Percentiles rank a stretch among this genome's conserved stretches.
Conservation (phyloP, 1,139 yeast species). For the Pneumocystis oryctolagi region DNA sequence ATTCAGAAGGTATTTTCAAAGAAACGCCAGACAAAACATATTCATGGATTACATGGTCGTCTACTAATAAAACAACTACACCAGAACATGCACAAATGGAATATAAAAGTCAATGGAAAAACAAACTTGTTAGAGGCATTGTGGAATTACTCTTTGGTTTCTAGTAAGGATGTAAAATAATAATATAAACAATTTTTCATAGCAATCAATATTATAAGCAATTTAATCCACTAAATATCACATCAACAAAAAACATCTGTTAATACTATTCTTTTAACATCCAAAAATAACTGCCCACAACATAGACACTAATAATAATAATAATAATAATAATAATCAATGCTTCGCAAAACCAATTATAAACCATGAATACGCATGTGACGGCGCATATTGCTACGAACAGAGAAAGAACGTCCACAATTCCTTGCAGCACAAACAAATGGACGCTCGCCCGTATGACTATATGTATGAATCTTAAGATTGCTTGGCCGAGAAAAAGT, state of each 20-base stretch:
- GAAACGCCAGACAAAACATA: neutral
- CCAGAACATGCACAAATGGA: neutral
- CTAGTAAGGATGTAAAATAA: neutral
- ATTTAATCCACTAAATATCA: too few relatives aligned
- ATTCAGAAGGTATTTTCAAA: slow-evolving; percentile 1
- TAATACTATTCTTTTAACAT: too few relatives aligned
- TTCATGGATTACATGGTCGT: slow-evolving; percentile 1
- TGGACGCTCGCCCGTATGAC: slow-evolving; percentile 80
- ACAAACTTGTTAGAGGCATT: neutral
- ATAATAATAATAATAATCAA: neutral
- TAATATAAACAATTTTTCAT: neutral
- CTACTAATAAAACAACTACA: neutral
- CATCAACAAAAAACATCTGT: too few relatives aligned
- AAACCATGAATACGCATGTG: slow-evolving; percentile 30
- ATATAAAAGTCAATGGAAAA: neutral
- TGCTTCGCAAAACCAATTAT: neutral
- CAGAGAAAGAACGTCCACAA: slow-evolving; percentile 62
- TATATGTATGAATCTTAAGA: slow-evolving; percentile 61
- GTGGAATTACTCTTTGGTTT: neutral
- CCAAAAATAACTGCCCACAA: too few relatives aligned
- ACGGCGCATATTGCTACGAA: slow-evolving; percentile 66
- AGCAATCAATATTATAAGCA: too few relatives aligned
- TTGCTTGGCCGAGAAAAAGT: slow-evolving; percentile 71
- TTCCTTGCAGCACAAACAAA: slow-evolving; percentile 49
- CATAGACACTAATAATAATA: too few relatives aligned